A percentile compares a stretch with the other conserved stretches of the same genome.
Conservation (phyloP, 139 green algal genomes). For the Desmodesmus armatus region DNA sequence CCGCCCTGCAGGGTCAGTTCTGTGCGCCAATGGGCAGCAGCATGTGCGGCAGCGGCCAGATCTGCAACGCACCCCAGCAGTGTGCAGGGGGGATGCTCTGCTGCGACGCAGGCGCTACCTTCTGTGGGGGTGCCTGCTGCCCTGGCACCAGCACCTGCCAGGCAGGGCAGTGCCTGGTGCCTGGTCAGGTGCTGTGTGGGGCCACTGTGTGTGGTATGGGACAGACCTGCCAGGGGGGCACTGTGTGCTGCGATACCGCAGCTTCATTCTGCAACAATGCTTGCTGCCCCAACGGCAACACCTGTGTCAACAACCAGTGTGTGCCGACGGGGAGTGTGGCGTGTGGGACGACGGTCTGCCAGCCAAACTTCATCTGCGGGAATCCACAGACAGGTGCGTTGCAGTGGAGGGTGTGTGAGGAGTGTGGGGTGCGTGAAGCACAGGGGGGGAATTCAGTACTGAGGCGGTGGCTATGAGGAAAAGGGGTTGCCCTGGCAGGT, state of each 20-base stretch:
- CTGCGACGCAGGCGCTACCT: slow-evolving; percentile 27
- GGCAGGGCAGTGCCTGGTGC: background rate
- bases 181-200: background rate
- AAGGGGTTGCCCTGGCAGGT: too few relatives aligned
- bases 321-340: background rate
- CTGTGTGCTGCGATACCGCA: slow-evolving; percentile 8
- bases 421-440: too few relatives aligned
- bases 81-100: slow-evolving; percentile 26
- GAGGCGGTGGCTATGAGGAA: too few relatives aligned
- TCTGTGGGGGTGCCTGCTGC: slow-evolving; percentile 15
- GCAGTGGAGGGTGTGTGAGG: background rate
- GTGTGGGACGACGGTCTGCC: slow-evolving; percentile 9
- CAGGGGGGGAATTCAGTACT: too few relatives aligned
- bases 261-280: slow-evolving; percentile 30
- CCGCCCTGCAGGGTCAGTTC: slow-evolving; percentile 23
- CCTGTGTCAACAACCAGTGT: slow-evolving; percentile 41
- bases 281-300: slow-evolving; percentile 24
- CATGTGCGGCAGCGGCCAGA: background rate
- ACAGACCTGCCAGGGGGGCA: slow-evolving; percentile 30
- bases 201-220: background rate
- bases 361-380: slow-evolving; percentile 15
- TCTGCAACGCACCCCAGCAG: slow-evolving; percentile 13
- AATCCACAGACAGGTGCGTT: background rate
- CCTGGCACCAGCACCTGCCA: slow-evolving; percentile 5
- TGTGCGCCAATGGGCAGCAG: slow-evolving; percentile 31